Evolutionary conservation across 768 basidiomycete genomes (phyloP).

Genomic region (Rossbeevera mucosa): DNA sequence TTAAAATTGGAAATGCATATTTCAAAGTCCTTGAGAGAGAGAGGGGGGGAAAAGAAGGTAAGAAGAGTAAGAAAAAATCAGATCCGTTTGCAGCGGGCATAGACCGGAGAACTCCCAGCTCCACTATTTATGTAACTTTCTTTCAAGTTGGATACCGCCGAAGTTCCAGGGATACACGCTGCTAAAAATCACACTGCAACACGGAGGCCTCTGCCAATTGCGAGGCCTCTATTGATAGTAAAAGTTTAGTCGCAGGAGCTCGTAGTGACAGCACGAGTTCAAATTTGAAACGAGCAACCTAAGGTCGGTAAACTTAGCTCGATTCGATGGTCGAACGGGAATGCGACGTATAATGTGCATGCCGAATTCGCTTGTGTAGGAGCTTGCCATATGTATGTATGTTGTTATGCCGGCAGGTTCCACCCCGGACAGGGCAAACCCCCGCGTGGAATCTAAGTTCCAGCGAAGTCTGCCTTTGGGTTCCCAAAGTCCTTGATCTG

Average conservation of each 20-base stretch:
- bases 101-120: not conserved
- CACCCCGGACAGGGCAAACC: not conserved
- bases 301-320: not conserved
- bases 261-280: too few species aligned
- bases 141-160: not conserved
- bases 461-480: not conserved
- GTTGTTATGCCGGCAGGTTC: not conserved
- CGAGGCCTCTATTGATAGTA: not conserved
- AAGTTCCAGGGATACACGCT: not conserved
- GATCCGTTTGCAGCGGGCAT: not conserved
- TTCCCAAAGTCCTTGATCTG: not conserved
- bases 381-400: not conserved
- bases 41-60: not conserved
- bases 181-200: not conserved
- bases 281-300: not conserved
- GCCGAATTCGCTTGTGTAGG: not conserved
- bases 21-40: not conserved
- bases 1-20: not conserved
- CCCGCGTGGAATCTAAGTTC: not conserved
- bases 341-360: not conserved
- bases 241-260: not conserved
- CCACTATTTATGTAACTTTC: not conserved
- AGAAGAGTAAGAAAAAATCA: not conserved
- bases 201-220: not conserved
- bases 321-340: not conserved